Conservation (phyloP, 495 filamentous ascomycete genomes). For the Cetradonia linearis region DNA sequence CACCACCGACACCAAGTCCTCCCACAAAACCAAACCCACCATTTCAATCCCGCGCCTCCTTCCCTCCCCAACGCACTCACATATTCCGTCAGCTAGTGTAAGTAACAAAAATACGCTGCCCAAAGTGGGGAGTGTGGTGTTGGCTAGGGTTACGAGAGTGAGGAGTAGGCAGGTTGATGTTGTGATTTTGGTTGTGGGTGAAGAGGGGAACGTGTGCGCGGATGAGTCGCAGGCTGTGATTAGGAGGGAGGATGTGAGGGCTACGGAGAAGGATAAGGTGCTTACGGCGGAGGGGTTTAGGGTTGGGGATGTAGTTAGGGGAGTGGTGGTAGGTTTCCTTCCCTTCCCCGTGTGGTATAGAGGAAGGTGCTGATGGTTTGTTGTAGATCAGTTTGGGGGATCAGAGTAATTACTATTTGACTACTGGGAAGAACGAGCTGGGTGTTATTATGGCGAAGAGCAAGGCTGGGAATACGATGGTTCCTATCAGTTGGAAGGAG, state of each 20-base stretch:
- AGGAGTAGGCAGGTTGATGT: constrained; percentile 72
- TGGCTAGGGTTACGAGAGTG: constrained; percentile 78
- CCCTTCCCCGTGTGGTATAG: neutral
- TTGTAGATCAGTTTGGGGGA: constrained; percentile 78
- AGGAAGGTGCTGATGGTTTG: neutral
- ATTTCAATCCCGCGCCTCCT: constrained; percentile 28
- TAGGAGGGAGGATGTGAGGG: constrained; percentile 79
- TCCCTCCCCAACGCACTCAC: constrained; percentile 33
- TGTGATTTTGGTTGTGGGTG: constrained; percentile 52
- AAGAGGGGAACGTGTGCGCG: constrained; percentile 43
- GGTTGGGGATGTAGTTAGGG: constrained; percentile 86
- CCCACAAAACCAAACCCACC: constrained; percentile 33
- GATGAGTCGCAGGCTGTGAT: constrained; percentile 45
- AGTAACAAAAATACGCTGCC: constrained; percentile 63
- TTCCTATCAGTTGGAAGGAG: constrained; percentile 89
- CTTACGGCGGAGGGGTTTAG: constrained; percentile 85
- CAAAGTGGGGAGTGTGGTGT: constrained; percentile 63
- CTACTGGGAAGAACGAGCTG: constrained; percentile 78
- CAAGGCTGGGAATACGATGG: constrained; percentile 80
- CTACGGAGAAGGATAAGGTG: constrained; percentile 91
- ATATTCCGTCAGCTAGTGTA: constrained; percentile 22
- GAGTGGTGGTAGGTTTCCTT: constrained; percentile 56
- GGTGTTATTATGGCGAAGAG: constrained; percentile 92
- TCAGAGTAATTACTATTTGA: constrained; percentile 86
- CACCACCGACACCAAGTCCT: too few relatives aligned